These are phyloP conservation scores for Exserohilum rostratum DNA, from an alignment of 2,329 filamentous ascomycete genomes.

Conservation along the genomic window DNA sequence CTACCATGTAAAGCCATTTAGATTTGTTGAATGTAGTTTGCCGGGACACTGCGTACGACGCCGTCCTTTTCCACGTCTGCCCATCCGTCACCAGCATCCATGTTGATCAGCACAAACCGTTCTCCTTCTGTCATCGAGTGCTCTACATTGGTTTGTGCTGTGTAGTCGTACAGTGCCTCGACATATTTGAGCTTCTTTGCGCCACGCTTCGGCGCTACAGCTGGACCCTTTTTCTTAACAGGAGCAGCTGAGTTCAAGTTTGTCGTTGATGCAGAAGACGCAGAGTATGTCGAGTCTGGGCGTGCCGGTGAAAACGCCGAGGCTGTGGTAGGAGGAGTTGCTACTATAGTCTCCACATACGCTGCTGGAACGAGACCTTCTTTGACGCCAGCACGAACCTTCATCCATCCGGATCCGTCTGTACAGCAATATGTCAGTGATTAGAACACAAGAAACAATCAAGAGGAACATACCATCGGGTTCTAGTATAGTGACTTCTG, in stretches of 20 bases:
- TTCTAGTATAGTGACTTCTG: conserved; percentile 78
- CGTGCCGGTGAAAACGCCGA: conserved; percentile 45
- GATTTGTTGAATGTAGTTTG: conserved; percentile 85
- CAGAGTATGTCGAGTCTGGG: conserved; percentile 69
- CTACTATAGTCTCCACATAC: conserved; percentile 73
- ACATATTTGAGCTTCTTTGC: conserved; percentile 95
- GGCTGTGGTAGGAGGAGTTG: conserved; percentile 47
- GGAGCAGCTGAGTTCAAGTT: conserved; percentile 49
- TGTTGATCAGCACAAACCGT: conserved; percentile 84
- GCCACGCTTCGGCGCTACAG: conserved; percentile 85
- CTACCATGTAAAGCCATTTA: conserved; percentile 42
- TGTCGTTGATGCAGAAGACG: conserved; percentile 75
- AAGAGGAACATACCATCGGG: conserved; percentile 74
- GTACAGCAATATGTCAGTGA: conserved; percentile 26
- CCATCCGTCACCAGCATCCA: conserved; percentile 93
- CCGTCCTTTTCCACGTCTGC: conserved; percentile 94
- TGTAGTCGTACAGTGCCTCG: conserved; percentile 90
- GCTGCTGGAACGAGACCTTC: conserved; percentile 86
- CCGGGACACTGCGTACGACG: conserved; percentile 84
- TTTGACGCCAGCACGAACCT: conserved; percentile 74
- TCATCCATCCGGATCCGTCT: conserved; percentile 94
- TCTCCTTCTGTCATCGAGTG: conserved; percentile 92
- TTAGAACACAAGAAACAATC: conserved; percentile 21
- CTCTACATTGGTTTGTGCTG: conserved; percentile 82
- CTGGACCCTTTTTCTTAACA: conserved; percentile 85